Conservation (phyloP, 2,329 filamentous ascomycete species). For the Pseudogymnoascus sp. region DNA sequence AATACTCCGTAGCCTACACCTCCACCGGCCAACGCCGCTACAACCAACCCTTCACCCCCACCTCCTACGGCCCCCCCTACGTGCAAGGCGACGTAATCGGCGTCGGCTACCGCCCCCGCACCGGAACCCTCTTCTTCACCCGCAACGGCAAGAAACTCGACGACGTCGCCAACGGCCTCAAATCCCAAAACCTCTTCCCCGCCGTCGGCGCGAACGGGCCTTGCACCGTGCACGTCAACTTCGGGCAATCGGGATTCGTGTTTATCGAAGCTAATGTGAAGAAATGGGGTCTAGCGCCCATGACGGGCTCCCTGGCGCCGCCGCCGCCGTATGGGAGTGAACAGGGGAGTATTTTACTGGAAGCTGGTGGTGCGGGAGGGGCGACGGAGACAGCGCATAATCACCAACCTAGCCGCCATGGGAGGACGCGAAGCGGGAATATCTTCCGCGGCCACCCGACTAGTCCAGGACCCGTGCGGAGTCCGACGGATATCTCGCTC, state of each 20-base stretch:
- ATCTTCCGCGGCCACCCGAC: constrained; percentile 64
- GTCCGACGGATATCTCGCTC: constrained; percentile 91
- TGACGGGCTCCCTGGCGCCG: constrained; percentile 88
- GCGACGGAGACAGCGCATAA: constrained; percentile 39
- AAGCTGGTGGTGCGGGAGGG: constrained; percentile 57
- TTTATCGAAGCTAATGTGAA: constrained; percentile 99
- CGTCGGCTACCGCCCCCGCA: constrained; percentile 88
- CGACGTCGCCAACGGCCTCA: constrained; percentile 85
- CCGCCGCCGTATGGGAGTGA: constrained; percentile 95
- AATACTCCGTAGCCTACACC: constrained; percentile 82
- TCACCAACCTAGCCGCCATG: constrained; percentile 45
- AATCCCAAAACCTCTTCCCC: constrained; percentile 94
- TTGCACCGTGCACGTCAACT: constrained; percentile 88
- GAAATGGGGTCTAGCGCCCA: constrained; percentile 96
- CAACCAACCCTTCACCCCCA: constrained; percentile 82
- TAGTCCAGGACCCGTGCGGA: constrained; percentile 80
- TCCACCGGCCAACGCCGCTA: constrained; percentile 79
- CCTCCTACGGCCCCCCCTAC: constrained; percentile 71
- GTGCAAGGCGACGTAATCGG: constrained; percentile 94
- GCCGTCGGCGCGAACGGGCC: constrained; percentile 94
- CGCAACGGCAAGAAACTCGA: constrained; percentile 96
- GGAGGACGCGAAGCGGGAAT: constrained; percentile 67
- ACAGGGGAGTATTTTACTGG: constrained; percentile 89
- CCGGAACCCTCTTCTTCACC: constrained; percentile 94
- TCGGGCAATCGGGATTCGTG: constrained; percentile 94